Percentiles rank a stretch among this genome's conserved stretches.
Evolutionary conservation across 2,329 filamentous ascomycete genomes (phyloP).

Genomic region (Lachnellula hyalina): DNA sequence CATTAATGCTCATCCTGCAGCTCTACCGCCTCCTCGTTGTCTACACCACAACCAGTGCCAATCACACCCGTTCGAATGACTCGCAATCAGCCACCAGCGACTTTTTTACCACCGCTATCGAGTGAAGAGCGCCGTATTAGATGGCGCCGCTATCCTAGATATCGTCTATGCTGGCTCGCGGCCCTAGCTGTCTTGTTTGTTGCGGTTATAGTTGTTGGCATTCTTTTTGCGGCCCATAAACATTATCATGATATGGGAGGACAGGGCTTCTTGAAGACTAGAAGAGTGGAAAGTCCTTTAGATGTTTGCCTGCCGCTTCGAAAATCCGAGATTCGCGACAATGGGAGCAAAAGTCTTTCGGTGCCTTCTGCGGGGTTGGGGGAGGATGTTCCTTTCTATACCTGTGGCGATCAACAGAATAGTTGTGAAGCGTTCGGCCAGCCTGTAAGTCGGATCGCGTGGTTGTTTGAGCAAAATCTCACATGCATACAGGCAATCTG

Average conservation of each 20-base stretch:
- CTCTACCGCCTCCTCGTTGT: constrained; percentile 4
- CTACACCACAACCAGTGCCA: constrained; percentile 5
- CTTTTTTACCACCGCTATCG: constrained; percentile 16
- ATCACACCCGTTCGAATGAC: constrained; percentile 10
- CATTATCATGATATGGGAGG: constrained; percentile 24
- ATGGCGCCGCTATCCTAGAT: background rate
- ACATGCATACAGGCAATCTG: constrained; percentile 23
- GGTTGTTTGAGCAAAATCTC: background rate
- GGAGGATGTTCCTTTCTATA: constrained; percentile 23
- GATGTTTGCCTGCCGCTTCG: constrained; percentile 21
- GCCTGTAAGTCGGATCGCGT: constrained; percentile 15
- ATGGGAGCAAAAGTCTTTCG: background rate
- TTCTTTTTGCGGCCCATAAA: constrained; percentile 22
- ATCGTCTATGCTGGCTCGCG: background rate
- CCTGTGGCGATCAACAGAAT: constrained; percentile 28
- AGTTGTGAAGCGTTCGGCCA: constrained; percentile 26
- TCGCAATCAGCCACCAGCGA: constrained; percentile 1
- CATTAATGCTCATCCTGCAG: constrained; percentile 13
- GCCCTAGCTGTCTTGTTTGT: background rate
- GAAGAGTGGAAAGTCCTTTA: constrained; percentile 1
- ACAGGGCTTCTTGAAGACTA: constrained; percentile 21
- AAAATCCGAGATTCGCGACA: constrained; percentile 5
- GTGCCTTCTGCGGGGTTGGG: background rate
- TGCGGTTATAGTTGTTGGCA: constrained; percentile 12
- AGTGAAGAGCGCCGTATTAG: background rate